Evolutionary conservation across 83 land plant species (phyloP), one percentile per base, ranked within the genome.

Genomic region (Picea abies): DNA sequence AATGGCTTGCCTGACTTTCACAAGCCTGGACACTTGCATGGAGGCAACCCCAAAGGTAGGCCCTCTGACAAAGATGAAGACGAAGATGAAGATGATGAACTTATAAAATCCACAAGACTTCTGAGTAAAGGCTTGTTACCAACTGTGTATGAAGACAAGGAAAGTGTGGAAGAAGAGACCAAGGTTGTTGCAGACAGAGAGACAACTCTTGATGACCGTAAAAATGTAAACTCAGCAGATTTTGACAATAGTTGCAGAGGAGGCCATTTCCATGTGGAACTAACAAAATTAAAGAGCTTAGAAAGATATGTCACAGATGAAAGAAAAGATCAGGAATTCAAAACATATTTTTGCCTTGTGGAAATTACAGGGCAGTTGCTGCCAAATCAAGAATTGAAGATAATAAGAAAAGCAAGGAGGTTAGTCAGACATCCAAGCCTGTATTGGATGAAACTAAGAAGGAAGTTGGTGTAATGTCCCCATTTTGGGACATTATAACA

Each of bases 71-170:
- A 56, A 19, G 37, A 14, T 58, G 63, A 63, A 73, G 63, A 63
- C 56, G 5, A 39, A 39, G 41, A 39, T 39, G 41, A 39, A 39
- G 41, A 39, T 39, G 83, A 77, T 80, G 78, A 37, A 12, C 68
- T 68, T 82, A 79, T 71, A 60, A 71, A 52, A 44, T 56, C 23
- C 29, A 32, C 49, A 77, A 82, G 76, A 39, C 73, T 71, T 26
- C 75, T 82, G 12, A 83, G 83, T 3, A 92, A 81, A 79, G 88
- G 89, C 12, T 89, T 84, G 63, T 75, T 95, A 82, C 92, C 90
- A 52, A 91, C 91, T 16, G 91, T 95, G 1, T 85, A 81, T 79
- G 95, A 95, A 84, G 93, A 85, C 63, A 90, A 87, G 23, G 41
- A 39, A 39, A 39, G 41, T 39, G 41, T 3, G 41, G 41, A 39